Conservation (phyloP, 2,329 filamentous ascomycete species). For the Cyphellophora europaea region DNA sequence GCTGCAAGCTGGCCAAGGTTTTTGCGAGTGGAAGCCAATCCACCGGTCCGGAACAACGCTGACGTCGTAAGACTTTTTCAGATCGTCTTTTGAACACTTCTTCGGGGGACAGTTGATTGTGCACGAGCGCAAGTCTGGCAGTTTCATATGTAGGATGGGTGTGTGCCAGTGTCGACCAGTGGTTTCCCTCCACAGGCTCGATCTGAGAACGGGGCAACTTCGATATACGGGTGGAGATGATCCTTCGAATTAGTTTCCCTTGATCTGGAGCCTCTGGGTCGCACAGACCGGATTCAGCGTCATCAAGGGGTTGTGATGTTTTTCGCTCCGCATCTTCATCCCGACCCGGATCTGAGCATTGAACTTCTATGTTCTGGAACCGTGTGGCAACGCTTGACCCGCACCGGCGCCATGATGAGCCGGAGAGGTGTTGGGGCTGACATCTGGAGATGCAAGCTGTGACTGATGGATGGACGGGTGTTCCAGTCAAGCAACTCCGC, state of each 20-base stretch:
- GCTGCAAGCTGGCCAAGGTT: background rate
- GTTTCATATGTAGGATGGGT: too few relatives aligned
- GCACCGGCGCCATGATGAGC: background rate
- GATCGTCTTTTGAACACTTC: background rate
- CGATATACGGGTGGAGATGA: too few relatives aligned
- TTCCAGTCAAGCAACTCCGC: background rate
- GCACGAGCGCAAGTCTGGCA: too few relatives aligned
- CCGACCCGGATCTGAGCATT: background rate
- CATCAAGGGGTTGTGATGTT: background rate
- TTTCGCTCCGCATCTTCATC: background rate
- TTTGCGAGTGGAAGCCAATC: background rate
- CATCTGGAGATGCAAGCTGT: too few relatives aligned
- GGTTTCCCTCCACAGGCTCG: too few relatives aligned
- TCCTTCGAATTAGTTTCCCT: too few relatives aligned
- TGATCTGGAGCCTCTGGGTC: too few relatives aligned
- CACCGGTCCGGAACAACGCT: background rate
- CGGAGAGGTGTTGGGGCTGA: background rate
- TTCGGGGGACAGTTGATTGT: background rate
- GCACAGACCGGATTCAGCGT: too few relatives aligned
- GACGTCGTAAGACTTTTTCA: background rate
- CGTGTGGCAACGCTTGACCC: background rate
- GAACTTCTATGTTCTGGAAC: background rate
- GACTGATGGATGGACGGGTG: background rate
- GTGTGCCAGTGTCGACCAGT: too few relatives aligned
- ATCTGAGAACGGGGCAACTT: too few relatives aligned